Evolutionary conservation across 208 protist genomes (phyloP).

Genomic region (Leishmania aethiopica): DNA sequence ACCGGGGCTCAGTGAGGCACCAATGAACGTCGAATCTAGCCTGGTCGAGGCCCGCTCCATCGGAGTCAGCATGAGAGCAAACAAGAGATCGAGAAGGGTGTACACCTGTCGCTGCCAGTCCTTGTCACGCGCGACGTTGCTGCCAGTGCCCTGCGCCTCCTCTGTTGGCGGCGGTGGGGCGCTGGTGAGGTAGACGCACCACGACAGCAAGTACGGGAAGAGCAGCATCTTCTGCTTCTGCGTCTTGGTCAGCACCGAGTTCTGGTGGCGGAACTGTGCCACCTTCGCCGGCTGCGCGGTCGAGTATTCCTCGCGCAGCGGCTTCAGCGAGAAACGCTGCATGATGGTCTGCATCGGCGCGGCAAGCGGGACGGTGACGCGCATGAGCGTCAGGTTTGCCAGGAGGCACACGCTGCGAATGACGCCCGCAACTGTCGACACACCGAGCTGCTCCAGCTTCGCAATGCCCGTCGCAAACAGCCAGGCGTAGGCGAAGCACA

Average conservation of each 20-base stretch:
- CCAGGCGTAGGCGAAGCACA: conserved; percentile 82
- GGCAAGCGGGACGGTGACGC: conserved; percentile 42
- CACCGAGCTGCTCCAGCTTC: conserved; percentile 76
- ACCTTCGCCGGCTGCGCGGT: conserved; percentile 59
- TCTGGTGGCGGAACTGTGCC: conserved; percentile 53
- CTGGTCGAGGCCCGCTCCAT: conserved; percentile 33
- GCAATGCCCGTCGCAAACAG: conserved; percentile 70
- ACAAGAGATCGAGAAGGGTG: conserved; percentile 73
- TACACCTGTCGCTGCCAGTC: conserved; percentile 58
- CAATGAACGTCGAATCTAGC: conserved; percentile 75
- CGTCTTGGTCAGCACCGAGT: conserved; percentile 65
- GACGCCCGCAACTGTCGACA: conserved; percentile 69
- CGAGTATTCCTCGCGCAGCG: conserved; percentile 66
- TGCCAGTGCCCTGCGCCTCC: conserved; percentile 9
- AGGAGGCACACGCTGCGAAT: conserved; percentile 67
- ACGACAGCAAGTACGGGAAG: conserved; percentile 76
- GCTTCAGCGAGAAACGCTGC: conserved; percentile 56
- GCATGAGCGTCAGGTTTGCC: conserved; percentile 77
- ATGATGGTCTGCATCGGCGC: conserved; percentile 58
- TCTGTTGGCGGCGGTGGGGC: conserved; percentile 18
- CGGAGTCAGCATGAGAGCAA: conserved; percentile 65
- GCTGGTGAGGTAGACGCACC: conserved; percentile 64
- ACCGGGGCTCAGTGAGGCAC: conserved; percentile 24
- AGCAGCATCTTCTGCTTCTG: conserved; percentile 86
- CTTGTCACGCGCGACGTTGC: conserved; percentile 25